Conservation (phyloP, 169 alveolate species). For the Eimeria zaria region DNA sequence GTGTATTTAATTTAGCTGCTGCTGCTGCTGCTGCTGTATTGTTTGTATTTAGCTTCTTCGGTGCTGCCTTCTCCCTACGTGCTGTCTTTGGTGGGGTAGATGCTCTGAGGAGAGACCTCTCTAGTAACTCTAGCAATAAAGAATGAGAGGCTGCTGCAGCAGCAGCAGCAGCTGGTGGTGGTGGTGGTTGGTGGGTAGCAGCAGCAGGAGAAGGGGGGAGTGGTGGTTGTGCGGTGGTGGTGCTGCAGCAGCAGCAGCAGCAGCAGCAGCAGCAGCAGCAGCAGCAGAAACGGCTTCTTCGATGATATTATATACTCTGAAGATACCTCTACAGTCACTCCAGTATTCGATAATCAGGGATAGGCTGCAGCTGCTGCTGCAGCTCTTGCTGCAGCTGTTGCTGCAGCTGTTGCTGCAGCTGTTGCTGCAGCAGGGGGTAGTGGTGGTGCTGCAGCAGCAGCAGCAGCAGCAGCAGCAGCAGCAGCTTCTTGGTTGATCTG, state of each 20-base stretch:
- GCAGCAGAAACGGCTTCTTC: not conserved
- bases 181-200: conserved; percentile 12
- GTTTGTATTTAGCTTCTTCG: too few species aligned
- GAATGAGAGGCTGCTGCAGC: too few species aligned
- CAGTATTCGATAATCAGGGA: not conserved
- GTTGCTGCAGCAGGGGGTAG: not conserved
- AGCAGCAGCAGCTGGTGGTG: too few species aligned
- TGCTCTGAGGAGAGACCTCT: too few species aligned
- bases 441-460: not conserved
- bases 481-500: not conserved
- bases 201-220: too few species aligned
- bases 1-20: too few species aligned
- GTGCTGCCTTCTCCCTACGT: too few species aligned
- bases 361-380: not conserved
- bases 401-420: not conserved
- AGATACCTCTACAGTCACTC: not conserved
- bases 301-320: too few species aligned
- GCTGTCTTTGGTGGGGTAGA: too few species aligned
- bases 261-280: not conserved
- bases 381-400: not conserved
- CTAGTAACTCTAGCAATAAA: too few species aligned
- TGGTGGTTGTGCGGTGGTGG: too few species aligned
- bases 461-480: conserved; percentile 3
- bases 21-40: too few species aligned
- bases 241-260: conserved; percentile 52